Base-by-base conservation (phyloP, 805 yeast genomes). In the Metschnikowia baotianmanensis region DNA sequence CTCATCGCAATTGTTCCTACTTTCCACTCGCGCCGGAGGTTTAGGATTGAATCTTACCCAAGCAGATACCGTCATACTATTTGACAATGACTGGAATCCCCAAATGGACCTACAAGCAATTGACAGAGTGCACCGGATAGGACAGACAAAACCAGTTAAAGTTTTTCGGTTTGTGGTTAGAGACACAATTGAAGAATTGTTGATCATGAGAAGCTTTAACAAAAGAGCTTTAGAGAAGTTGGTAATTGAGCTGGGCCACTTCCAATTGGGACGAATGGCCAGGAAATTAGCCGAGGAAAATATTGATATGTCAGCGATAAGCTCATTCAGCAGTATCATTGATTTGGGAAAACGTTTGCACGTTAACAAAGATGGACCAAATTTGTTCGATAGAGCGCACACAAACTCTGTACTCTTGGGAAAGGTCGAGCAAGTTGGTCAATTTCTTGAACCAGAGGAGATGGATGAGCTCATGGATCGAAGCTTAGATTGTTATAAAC, bases 11-110 rank as follows among this genome's bases (percentile, higher is more conserved):
- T 71, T 89, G 1, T 91, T 91, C 49, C 61, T 93, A 37, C 69
- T 93, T 11, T 84, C 95, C 11, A 93, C 99, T 0, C 72, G 98
- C 47, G 91, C 98, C 1, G 99, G 97, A 8, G 98, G 98, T 0
- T 72, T 91, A 23, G 99, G 99, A 5, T 78, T 91, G 31, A 91
- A 91, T 56, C 68, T 91, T 40, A 77, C 83, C 0, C 80, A 83
- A 0, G 96, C 98, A 0, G 97, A 93, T 49, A 82, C 95, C 1
- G 98, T 93, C 1, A 77, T 91, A 3, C 54, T 91, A 9, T 89
- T 87, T 57, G 99, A 91, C 56, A 84, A 88, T 42, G 99, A 91
- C 57, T 91, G 97, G 96, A 91, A 91, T 55, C 99, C 98, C 0
- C 97, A 91, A 57, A 95, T 88, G 47, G 98, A 91, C 62, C 67